A percentile compares a stretch with the other conserved stretches of the same genome.
phyloP scores from a whole-genome alignment of 108 stramenopile species.

The Aurantiochytrium sp. region DNA sequence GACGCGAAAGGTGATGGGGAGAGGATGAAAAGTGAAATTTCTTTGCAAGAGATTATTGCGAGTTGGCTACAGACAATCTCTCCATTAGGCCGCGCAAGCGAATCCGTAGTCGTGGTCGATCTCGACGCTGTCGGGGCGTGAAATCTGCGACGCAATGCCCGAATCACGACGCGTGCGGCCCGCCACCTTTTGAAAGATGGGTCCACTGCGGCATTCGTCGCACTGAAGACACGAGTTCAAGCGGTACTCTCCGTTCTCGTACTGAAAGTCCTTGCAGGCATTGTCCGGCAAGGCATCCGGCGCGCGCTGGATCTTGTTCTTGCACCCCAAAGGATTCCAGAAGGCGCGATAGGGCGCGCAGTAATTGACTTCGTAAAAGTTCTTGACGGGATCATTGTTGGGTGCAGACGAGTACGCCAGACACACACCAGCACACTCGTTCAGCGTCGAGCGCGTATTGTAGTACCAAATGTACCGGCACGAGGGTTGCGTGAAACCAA shows the following conservation, averaged over 20 bases:
- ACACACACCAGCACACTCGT: background rate
- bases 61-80: background rate
- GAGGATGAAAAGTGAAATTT: no score
- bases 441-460: background rate
- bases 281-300: background rate
- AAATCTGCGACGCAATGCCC: background rate
- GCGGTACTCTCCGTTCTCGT: background rate
- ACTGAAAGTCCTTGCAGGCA: background rate
- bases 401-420: background rate
- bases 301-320: background rate
- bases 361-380: background rate
- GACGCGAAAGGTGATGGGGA: no score
- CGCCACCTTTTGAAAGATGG: background rate
- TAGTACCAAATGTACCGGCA: constrained; percentile 9
- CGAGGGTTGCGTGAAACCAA: background rate
- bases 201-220: background rate
- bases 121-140: background rate
- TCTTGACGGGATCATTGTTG: background rate
- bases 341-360: background rate
- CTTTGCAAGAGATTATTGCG: no score
- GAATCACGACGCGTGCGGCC: background rate
- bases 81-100: background rate
- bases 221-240: background rate
- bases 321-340: background rate
- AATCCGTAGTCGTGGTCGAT: background rate